Conservation (phyloP, 1,284 basidiomycete species). For the Heterobasidion irregulare region DNA sequence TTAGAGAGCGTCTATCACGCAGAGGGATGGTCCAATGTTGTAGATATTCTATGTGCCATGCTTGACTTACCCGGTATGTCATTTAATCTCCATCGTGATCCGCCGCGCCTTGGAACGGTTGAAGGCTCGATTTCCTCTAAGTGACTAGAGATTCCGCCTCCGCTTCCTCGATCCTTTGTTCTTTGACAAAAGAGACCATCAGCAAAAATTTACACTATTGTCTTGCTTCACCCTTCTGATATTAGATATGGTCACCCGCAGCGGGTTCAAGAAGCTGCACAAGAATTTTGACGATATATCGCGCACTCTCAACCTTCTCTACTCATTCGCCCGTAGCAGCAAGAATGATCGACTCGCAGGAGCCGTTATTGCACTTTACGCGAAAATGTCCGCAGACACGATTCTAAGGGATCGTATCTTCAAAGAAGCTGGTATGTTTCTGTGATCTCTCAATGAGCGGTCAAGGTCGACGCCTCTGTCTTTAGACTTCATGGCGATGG, state of each 20-base stretch:
- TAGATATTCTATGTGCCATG: constrained; percentile 37
- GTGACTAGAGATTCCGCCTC: not conserved
- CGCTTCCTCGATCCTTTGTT: not conserved
- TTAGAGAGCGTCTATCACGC: constrained; percentile 38
- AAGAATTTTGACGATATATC: constrained; percentile 43
- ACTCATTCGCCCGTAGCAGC: not conserved
- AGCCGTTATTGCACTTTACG: constrained; percentile 51
- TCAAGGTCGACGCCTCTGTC: not conserved
- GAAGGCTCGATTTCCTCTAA: not conserved
- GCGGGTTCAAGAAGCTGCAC: constrained; percentile 55
- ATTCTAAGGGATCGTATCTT: constrained; percentile 50
- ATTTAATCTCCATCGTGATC: not conserved
- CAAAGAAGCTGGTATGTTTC: constrained; percentile 32
- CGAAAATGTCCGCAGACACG: constrained; percentile 54
- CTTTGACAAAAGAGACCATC: not conserved
- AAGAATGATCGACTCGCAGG: constrained; percentile 18
- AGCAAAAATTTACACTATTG: not conserved
- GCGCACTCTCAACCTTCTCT: constrained; percentile 31
- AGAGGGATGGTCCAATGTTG: constrained; percentile 39
- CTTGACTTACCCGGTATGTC: constrained; percentile 43
- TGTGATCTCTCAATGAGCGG: not conserved
- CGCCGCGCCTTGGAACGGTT: not conserved
- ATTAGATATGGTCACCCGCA: constrained; percentile 43
- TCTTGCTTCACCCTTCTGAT: not conserved
- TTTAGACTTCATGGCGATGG: constrained; percentile 43